Conservation (phyloP, 1,284 basidiomycete genomes). For the Irpex lacteus region DNA sequence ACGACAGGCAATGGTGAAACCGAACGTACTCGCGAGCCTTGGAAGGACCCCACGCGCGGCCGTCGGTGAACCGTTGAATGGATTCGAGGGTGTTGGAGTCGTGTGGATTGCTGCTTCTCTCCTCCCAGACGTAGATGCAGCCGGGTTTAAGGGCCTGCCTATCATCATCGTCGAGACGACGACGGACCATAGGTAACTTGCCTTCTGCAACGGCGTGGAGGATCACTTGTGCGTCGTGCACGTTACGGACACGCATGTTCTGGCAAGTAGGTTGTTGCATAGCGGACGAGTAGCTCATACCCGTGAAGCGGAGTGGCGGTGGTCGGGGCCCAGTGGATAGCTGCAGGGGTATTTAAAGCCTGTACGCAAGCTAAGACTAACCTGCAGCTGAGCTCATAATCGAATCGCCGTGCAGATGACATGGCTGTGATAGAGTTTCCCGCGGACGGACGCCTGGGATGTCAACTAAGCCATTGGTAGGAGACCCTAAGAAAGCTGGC, state of each 20-base stretch:
- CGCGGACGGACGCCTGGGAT: not conserved
- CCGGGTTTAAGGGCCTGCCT: constrained; percentile 37
- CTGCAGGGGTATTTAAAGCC: constrained; percentile 9
- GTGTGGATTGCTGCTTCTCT: constrained; percentile 36
- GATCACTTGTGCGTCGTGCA: constrained; percentile 34
- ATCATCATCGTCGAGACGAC: constrained; percentile 44
- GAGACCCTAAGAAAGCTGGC: not conserved
- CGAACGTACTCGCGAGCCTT: constrained; percentile 30
- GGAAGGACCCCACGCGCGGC: constrained; percentile 30
- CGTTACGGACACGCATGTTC: constrained; percentile 28
- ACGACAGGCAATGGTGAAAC: not conserved
- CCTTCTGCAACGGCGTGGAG: constrained; percentile 33
- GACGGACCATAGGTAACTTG: constrained; percentile 35
- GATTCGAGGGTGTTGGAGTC: constrained; percentile 36
- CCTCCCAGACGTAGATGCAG: constrained; percentile 47
- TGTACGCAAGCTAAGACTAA: too few relatives aligned
- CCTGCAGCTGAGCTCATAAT: constrained; percentile 1
- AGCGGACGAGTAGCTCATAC: constrained; percentile 3
- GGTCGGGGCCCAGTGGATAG: constrained; percentile 6
- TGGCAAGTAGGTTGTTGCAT: constrained; percentile 31
- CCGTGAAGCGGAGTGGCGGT: not conserved
- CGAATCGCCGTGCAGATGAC: constrained; percentile 9
- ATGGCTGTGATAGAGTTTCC: constrained; percentile 9
- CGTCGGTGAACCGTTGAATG: constrained; percentile 44
- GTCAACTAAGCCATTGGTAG: not conserved